Evolutionary conservation across 305 asterid species (phyloP).

Genomic region (Fraxinus albicans): DNA sequence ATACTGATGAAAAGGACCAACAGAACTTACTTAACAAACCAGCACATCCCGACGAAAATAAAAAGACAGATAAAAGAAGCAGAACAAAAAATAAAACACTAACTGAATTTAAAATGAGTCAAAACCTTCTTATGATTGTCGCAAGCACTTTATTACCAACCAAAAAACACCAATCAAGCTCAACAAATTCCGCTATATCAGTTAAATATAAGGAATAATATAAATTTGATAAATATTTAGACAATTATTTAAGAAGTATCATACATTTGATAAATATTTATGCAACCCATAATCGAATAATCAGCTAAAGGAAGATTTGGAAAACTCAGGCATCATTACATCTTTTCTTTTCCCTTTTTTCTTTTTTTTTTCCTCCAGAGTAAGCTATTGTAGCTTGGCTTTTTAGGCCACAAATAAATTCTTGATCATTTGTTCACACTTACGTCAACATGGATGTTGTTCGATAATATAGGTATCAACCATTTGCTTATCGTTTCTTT

Average conservation of each 20-base stretch:
- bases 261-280: too few species aligned
- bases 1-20: background rate
- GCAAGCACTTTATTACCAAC: background rate
- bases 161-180: background rate
- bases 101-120: background rate
- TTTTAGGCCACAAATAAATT: background rate
- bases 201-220: background rate
- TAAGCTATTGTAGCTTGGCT: background rate
- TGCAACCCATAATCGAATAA: background rate
- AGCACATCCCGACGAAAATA: background rate
- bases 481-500: background rate
- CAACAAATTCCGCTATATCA: background rate
- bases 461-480: background rate
- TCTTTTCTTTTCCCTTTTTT: too few species aligned
- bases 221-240: too few species aligned
- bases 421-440: background rate
- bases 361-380: background rate
- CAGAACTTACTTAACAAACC: constrained; percentile 1
- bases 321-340: background rate
- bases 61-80: background rate
- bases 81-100: background rate
- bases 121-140: background rate
- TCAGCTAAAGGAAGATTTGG: background rate
- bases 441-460: background rate
- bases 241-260: too few species aligned